Evolutionary conservation across 2,329 filamentous ascomycete species (phyloP), one percentile per base, ranked within the genome.

Genomic region (Colletotrichum falcatum): DNA sequence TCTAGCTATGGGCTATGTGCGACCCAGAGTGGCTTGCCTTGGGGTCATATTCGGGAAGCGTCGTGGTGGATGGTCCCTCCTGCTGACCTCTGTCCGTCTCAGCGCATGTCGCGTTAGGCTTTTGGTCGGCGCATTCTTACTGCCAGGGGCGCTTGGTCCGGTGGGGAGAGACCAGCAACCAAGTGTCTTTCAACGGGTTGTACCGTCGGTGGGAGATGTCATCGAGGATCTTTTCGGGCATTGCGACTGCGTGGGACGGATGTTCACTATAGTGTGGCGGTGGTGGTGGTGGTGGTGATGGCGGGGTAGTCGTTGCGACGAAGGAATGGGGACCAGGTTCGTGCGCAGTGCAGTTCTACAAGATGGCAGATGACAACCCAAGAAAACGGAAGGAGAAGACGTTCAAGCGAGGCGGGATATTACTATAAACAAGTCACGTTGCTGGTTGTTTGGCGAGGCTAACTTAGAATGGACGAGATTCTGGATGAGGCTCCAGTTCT

Each of bases 131-230:
- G 33, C 61, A 44, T 56, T 85, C 93, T 88, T 85, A 97, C 94
- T 98, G 96, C 96, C 96, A 99, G 77, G 96, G 96, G 74, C 96
- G 89, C 88, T 98, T 98, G 63, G 95, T 98, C 65, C 96, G 88
- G 82, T 99, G 96, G 72, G 96, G 96, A 20, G 96, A 98, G 18
- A 99, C 96, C 46, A 99, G 88, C 71, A 99, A 88, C 92, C 95
- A 97, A 72, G 92, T 94, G 72, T 94, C 94, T 74, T 93, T 92
- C 72, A 99, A 87, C 63, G 94, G 93, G 80, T 99, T 99, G 81
- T 92, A 98, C 79, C 96, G 92, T 77, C 96, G 88, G 80, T 99
- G 96, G 51, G 96, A 97, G 77, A 99, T 98, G 81, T 99, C 95
- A 85, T 98, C 91, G 61, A 99, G 90, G 60, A 95, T 90, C 74